Conservation (phyloP, 139 green algal species). For the Limnomonas spitsbergensis region DNA sequence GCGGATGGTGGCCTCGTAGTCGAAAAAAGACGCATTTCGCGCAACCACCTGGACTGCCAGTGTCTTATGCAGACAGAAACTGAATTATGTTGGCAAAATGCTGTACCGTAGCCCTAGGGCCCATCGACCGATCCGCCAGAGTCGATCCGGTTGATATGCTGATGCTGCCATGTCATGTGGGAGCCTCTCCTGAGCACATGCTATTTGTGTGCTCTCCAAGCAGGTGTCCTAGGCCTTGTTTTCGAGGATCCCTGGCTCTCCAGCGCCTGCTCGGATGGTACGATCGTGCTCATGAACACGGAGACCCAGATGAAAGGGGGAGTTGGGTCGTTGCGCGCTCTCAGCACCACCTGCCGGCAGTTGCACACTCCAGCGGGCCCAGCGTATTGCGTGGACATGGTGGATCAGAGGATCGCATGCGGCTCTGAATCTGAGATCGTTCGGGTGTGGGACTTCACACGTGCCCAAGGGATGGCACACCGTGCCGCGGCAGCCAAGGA, state of each 20-base stretch:
- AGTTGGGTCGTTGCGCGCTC: too few relatives aligned
- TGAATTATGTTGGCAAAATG: background rate
- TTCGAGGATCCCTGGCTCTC: conserved; percentile 70
- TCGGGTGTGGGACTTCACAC: conserved; percentile 45
- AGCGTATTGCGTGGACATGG: conserved; percentile 47
- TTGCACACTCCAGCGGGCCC: conserved; percentile 27
- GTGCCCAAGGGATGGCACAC: background rate
- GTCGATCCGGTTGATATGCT: too few relatives aligned
- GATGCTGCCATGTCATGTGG: too few relatives aligned
- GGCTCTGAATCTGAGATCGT: conserved; percentile 33
- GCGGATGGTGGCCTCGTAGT: too few relatives aligned
- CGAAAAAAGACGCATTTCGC: background rate
- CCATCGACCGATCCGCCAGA: too few relatives aligned
- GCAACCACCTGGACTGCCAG: background rate
- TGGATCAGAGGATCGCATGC: conserved; percentile 46
- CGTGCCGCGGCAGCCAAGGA: background rate
- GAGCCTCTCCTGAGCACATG: background rate
- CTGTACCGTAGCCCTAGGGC: too few relatives aligned
- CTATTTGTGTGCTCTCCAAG: background rate
- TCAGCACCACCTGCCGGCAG: conserved; percentile 16
- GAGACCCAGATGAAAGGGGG: conserved; percentile 8
- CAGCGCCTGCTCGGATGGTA: conserved; percentile 19
- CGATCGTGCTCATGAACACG: conserved; percentile 21
- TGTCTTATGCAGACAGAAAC: background rate
- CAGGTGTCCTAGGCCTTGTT: conserved; percentile 35